Evolutionary conservation across 169 alveolate species (phyloP).

Genomic region (Perkinsus marinus): DNA sequence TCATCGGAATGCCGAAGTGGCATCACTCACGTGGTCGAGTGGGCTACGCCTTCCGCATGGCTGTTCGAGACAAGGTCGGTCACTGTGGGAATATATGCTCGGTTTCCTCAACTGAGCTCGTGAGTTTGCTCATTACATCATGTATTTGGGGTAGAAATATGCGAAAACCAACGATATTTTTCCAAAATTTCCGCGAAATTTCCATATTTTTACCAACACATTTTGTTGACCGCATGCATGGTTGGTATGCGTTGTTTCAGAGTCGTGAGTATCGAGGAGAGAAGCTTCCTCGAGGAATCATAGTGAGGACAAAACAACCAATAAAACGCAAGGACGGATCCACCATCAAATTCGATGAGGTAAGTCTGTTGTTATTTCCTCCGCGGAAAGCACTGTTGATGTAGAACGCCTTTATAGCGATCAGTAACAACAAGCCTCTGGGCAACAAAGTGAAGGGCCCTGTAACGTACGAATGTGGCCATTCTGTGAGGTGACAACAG

Average conservation of each 20-base stretch:
- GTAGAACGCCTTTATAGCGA: slow-evolving; percentile 29
- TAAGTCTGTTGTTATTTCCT: not conserved
- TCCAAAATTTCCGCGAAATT: too few species aligned
- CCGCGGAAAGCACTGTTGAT: not conserved
- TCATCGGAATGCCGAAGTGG: slow-evolving; percentile 32
- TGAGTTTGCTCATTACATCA: too few species aligned
- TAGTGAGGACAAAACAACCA: slow-evolving; percentile 30
- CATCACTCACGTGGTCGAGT: slow-evolving; percentile 34
- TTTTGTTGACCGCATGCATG: not conserved
- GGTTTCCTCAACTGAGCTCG: too few species aligned
- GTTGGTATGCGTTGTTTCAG: not conserved
- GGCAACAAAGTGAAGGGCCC: slow-evolving; percentile 41
- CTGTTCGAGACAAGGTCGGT: slow-evolving; percentile 20
- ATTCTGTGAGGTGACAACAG: not conserved
- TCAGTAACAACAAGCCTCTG: slow-evolving; percentile 25
- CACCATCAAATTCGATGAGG: slow-evolving; percentile 34
- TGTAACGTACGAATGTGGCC: slow-evolving; percentile 4
- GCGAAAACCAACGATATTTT: too few species aligned
- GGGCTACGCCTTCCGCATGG: slow-evolving; percentile 34
- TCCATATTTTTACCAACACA: too few species aligned
- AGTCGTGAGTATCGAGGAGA: slow-evolving; percentile 11
- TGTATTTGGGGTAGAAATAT: too few species aligned
- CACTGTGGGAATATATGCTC: too few species aligned
- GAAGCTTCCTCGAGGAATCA: slow-evolving; percentile 38
- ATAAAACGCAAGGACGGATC: slow-evolving; percentile 34